phyloP scores from a whole-genome alignment of 352 stramenopile species.

The Globisporangium yorkense region DNA sequence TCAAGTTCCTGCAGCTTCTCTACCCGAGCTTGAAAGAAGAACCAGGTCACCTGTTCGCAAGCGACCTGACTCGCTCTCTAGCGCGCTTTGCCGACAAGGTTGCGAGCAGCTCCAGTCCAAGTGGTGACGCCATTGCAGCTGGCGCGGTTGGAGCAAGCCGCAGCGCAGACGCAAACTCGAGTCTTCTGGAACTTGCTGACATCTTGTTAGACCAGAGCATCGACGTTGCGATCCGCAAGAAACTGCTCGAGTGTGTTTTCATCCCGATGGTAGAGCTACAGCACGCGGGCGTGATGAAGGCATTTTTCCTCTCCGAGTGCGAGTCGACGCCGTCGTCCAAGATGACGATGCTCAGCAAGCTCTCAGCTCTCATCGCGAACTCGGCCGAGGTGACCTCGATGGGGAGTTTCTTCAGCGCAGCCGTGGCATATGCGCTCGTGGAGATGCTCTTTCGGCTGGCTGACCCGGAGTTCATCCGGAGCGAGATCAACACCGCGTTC shows the following conservation, averaged over 20 bases:
- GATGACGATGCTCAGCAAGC: conserved; percentile 33
- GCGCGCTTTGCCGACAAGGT: conserved; percentile 26
- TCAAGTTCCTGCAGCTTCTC: conserved; percentile 44
- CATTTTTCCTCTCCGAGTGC: conserved; percentile 42
- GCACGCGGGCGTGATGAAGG: conserved; percentile 21
- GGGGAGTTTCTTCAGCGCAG: conserved; percentile 37
- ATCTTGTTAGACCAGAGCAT: conserved; percentile 35
- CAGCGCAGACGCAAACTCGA: conserved; percentile 5
- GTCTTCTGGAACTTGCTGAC: conserved; percentile 27
- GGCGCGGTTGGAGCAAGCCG: conserved; percentile 2
- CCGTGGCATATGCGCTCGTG: conserved; percentile 54
- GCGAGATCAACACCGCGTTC: conserved; percentile 64
- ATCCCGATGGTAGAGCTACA: conserved; percentile 44
- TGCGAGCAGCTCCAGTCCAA: conserved; percentile 1
- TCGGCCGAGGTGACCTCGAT: conserved; percentile 33
- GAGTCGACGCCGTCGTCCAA: conserved; percentile 11
- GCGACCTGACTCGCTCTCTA: conserved; percentile 45
- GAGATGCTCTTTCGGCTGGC: conserved; percentile 62
- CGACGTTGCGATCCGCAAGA: conserved; percentile 31
- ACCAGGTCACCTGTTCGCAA: conserved; percentile 40
- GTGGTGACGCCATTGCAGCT: background rate
- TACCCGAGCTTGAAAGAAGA: conserved; percentile 63
- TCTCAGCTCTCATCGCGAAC: conserved; percentile 51
- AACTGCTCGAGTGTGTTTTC: conserved; percentile 43
- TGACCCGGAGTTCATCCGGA: conserved; percentile 58